Conservation (phyloP, 345 rosid genomes). For the Lumnitzera littorea region DNA sequence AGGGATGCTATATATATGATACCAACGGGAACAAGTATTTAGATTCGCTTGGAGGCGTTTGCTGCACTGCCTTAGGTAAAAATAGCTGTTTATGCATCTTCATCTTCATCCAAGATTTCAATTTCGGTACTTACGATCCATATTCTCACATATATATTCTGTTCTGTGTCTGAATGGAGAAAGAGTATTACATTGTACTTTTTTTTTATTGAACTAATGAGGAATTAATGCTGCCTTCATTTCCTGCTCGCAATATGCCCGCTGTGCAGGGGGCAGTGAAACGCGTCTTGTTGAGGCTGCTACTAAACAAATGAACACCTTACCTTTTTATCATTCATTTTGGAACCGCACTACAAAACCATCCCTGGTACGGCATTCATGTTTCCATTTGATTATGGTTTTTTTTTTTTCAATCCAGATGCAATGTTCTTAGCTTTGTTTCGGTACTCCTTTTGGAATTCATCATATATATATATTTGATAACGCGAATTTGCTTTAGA, state of each 20-base stretch:
- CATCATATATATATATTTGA: too few species aligned
- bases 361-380: constrained; percentile 51
- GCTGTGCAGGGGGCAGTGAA: constrained; percentile 93
- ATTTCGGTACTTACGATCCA: too few species aligned
- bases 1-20: constrained; percentile 91
- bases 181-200: too few species aligned
- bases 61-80: constrained; percentile 94
- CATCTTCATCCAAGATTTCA: too few species aligned
- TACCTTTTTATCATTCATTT: constrained; percentile 96
- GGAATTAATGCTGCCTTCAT: background rate
- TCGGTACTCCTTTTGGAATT: background rate
- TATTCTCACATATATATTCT: too few species aligned
- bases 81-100: too few species aligned
- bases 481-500: too few species aligned
- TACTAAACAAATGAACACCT: constrained; percentile 50
- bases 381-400: background rate
- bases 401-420: background rate
- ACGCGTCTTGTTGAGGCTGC: constrained; percentile 89
- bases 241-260: too few species aligned
- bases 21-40: constrained; percentile 75
- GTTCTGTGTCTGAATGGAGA: too few species aligned
- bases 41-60: constrained; percentile 94
- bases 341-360: constrained; percentile 98
- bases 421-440: background rate
- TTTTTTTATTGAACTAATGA: background rate